These are phyloP conservation scores for Aspergillus brunneoviolaceus DNA, from an alignment of 2,329 filamentous ascomycete genomes.

Conservation along the genomic window DNA sequence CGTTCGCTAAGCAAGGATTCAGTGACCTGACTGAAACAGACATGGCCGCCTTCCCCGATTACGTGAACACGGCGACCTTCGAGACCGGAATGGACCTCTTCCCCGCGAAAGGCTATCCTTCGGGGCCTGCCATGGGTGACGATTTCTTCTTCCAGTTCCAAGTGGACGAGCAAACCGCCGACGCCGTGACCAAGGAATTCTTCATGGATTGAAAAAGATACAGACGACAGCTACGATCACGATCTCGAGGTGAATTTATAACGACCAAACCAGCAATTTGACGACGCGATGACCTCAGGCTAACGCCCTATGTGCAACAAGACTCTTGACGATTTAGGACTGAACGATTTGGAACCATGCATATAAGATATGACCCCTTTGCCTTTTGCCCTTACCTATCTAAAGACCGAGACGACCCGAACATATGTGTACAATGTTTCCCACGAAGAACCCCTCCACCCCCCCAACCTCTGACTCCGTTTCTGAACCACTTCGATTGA, in stretches of 20 bases:
- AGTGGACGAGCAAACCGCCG: constrained; percentile 31
- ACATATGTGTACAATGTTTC: constrained; percentile 23
- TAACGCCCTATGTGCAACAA: constrained; percentile 19
- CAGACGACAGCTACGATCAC: constrained; percentile 4
- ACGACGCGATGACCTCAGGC: constrained; percentile 19
- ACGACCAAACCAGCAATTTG: constrained; percentile 9
- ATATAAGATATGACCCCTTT: constrained; percentile 17
- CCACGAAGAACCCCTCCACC: background rate
- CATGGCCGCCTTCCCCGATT: constrained; percentile 37
- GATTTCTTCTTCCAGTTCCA: constrained; percentile 42
- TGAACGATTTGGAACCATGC: constrained; percentile 22
- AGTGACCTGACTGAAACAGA: constrained; percentile 29
- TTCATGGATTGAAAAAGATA: constrained; percentile 20
- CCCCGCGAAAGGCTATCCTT: constrained; percentile 32
- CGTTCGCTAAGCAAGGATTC: constrained; percentile 33
- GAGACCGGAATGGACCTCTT: constrained; percentile 35
- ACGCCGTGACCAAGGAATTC: constrained; percentile 25
- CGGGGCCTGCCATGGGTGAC: constrained; percentile 26
- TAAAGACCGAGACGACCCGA: constrained; percentile 19
- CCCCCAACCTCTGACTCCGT: background rate
- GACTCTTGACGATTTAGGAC: constrained; percentile 21
- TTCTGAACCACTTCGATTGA: background rate
- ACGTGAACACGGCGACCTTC: constrained; percentile 33
- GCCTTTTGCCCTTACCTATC: background rate
- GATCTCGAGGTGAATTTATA: background rate